Evolutionary conservation across 2,329 filamentous ascomycete genomes (phyloP).

Genomic region (Aspergillus novoparasiticus): DNA sequence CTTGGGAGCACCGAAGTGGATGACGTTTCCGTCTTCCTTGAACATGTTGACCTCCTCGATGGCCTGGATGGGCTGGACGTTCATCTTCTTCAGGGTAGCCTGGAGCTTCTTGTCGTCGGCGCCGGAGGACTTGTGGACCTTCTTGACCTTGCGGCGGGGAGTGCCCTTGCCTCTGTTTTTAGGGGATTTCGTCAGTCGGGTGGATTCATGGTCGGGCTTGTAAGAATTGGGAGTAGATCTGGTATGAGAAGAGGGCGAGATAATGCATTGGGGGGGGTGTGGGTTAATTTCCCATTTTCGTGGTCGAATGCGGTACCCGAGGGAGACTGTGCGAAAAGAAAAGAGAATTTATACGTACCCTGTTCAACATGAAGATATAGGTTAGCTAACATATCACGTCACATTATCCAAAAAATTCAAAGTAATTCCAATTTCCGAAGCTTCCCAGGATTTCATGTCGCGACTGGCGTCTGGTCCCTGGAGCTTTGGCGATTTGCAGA

Average conservation of each 20-base stretch:
- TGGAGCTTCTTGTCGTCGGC: conserved; percentile 99
- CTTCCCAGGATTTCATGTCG: neutral
- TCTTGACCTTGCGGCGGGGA: conserved; percentile 97
- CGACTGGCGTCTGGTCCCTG: neutral
- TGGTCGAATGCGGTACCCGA: neutral
- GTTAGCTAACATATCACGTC: conserved; percentile 2
- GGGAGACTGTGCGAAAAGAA: neutral
- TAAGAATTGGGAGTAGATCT: neutral
- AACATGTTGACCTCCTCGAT: conserved; percentile 99
- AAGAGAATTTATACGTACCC: conserved; percentile 2
- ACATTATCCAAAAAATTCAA: neutral
- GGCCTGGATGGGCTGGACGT: conserved; percentile 98
- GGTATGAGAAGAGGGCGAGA: neutral
- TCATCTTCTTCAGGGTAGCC: conserved; percentile 96
- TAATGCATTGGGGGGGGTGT: neutral
- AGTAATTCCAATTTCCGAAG: neutral
- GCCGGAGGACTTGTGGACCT: conserved; percentile 86
- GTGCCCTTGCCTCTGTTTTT: conserved; percentile 89
- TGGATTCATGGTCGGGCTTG: conserved; percentile 8
- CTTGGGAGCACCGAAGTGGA: conserved; percentile 97
- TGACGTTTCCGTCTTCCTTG: conserved; percentile 99
- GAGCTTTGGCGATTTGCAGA: neutral
- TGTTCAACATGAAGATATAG: neutral
- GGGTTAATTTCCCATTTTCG: neutral
- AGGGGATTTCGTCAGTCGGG: conserved; percentile 21